Evolutionary conservation across 345 rosid species (phyloP).

Genomic region (Noccaea bulbosa): DNA sequence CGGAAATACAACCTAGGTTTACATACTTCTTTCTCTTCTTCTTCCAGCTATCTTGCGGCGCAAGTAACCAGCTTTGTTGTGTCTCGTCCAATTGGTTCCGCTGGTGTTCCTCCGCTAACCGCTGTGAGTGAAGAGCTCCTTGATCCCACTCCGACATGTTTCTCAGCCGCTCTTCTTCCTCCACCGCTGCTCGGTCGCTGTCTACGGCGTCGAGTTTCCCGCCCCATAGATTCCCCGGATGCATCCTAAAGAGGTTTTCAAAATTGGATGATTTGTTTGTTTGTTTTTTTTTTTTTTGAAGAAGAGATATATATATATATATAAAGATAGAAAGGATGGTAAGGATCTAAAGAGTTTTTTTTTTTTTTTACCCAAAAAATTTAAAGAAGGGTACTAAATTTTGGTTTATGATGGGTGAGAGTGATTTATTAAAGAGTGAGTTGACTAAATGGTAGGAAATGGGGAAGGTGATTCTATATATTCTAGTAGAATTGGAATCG

Average conservation of each 20-base stretch:
- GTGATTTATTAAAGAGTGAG: conserved; percentile 33
- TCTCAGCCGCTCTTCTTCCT: conserved; percentile 47
- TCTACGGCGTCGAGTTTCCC: conserved; percentile 65
- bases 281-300: background rate
- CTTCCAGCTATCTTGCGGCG: conserved; percentile 56
- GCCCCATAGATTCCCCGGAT: conserved; percentile 75
- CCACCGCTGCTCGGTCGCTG: conserved; percentile 40
- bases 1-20: conserved; percentile 73
- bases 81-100: conserved; percentile 64
- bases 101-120: conserved; percentile 13
- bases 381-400: background rate
- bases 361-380: background rate
- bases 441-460: conserved; percentile 40
- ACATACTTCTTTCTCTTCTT: conserved; percentile 63
- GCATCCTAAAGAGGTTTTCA: conserved; percentile 47
- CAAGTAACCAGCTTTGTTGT: conserved; percentile 85
- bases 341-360: conserved; percentile 11
- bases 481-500: background rate
- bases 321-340: no score
- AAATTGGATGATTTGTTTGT: background rate
- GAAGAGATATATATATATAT: background rate
- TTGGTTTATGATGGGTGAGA: conserved; percentile 22
- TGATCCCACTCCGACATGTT: conserved; percentile 56
- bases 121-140: conserved; percentile 52
- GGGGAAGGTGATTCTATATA: conserved; percentile 25